Evolutionary conservation across 441 rosid species (phyloP), one percentile per base, ranked within the genome.

Genomic region (Jatropha podagrica): DNA sequence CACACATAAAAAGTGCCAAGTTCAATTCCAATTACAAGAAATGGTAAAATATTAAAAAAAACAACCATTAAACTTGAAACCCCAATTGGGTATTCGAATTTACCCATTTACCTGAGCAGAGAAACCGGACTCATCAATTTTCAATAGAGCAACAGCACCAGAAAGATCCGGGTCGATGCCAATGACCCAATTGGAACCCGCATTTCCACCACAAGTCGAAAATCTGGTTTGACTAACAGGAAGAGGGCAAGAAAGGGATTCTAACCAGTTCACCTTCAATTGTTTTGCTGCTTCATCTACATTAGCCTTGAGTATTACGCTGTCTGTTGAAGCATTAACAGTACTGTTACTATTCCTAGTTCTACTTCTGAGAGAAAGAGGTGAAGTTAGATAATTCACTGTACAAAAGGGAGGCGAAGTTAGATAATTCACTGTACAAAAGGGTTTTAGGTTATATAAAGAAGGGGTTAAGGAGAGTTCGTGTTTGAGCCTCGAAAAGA

Each of bases 91-190:
- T 10, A 80, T 6, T 38, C 14, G 12, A 74, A 60, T 23, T 1
- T 60, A 27, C 13, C 27, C 0, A 70, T 38, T 65, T 48, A 91
- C 97, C 98, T 86, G 86, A 72, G 93, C 92, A 73, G 88, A 84
- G 77, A 78, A 84, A 67, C 86, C 90, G 32, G 77, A 65, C 20
- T 85, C 84, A 48, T 84, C 83, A 27, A 73, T 20, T 80, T 81
- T 91, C 83, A 92, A 75, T 68, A 92, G 69, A 23, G 98, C 93
- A 75, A 94, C 62, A 7, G 97, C 95, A 67, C 97, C 98, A 7
- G 92, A 91, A 75, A 85, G 66, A 77, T 94, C 95, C 20, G 96
- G 98, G 86, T 94, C 97, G 68, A 94, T 44, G 58, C 98, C 97
- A 40, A 92, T 44, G 76, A 86, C 87, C 87, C 87, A 92, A 20